Percentiles rank a stretch among this genome's conserved stretches.
Evolutionary conservation across 139 green algal genomes (phyloP).

Genomic region (Ettlia oleoabundans): DNA sequence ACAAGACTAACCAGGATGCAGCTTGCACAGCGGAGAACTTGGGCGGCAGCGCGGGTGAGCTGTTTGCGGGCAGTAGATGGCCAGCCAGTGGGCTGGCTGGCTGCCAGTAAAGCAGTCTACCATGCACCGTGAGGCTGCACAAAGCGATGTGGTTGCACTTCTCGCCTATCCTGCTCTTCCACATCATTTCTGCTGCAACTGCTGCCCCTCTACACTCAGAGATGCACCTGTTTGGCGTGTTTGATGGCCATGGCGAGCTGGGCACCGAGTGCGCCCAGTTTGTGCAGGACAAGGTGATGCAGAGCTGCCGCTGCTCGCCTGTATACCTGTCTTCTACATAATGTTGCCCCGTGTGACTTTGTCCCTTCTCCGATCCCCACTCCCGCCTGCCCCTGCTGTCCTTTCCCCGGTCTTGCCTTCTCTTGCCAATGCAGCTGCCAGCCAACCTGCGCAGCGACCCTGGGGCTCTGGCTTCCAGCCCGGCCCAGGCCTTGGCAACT

Average conservation of each 20-base stretch:
- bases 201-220: background rate
- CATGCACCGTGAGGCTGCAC: too few relatives aligned
- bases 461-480: slow-evolving; percentile 42
- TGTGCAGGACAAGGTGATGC: slow-evolving; percentile 74
- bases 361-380: background rate
- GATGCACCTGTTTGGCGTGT: slow-evolving; percentile 76
- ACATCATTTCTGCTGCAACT: background rate
- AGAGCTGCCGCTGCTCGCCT: background rate
- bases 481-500: slow-evolving; percentile 52
- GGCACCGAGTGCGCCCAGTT: slow-evolving; percentile 81
- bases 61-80: too few relatives aligned
- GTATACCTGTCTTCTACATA: too few relatives aligned
- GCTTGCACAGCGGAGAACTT: slow-evolving; percentile 73
- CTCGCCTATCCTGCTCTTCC: too few relatives aligned
- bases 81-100: too few relatives aligned
- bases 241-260: slow-evolving; percentile 87
- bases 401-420: background rate
- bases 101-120: too few relatives aligned
- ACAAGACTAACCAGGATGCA: slow-evolving; percentile 94
- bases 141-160: too few relatives aligned
- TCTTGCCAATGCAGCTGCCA: slow-evolving; percentile 46
- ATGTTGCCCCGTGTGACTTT: too few relatives aligned
- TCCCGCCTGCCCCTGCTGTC: background rate
- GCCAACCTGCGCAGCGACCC: slow-evolving; percentile 48
- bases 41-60: slow-evolving; percentile 53